These are phyloP conservation scores for Vigna hirtella DNA, from an alignment of 306 rosid species.

Conservation along the genomic window DNA sequence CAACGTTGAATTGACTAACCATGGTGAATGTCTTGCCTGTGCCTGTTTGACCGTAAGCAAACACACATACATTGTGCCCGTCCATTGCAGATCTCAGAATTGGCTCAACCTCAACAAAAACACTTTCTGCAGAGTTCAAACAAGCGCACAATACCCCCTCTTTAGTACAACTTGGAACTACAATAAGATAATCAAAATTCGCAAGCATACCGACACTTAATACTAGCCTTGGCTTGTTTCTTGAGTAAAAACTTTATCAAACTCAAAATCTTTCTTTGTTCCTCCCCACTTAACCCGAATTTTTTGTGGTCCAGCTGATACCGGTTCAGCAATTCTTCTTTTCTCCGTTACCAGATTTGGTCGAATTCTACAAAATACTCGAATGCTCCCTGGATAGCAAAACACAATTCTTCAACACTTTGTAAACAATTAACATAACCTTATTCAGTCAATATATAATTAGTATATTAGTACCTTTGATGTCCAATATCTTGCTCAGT, in stretches of 20 bases:
- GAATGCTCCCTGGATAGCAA: constrained; percentile 74
- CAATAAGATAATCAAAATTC: constrained; percentile 29
- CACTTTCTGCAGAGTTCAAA: constrained; percentile 64
- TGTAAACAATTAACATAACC: constrained; percentile 1
- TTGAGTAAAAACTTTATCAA: constrained; percentile 80
- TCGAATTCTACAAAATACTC: constrained; percentile 87
- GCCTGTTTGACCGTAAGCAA: constrained; percentile 96
- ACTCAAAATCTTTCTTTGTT: constrained; percentile 75
- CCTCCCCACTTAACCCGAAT: constrained; percentile 68
- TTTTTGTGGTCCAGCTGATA: constrained; percentile 69
- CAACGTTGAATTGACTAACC: constrained; percentile 60
- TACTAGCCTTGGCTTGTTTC: constrained; percentile 86
- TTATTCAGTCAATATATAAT: neutral
- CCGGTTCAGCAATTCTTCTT: constrained; percentile 60
- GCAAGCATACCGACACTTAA: constrained; percentile 29
- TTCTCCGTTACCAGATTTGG: constrained; percentile 58
- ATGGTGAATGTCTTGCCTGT: constrained; percentile 98
- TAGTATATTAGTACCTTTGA: constrained; percentile 66
- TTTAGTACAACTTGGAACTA: constrained; percentile 34
- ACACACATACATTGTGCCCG: constrained; percentile 87
- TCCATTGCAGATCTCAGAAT: constrained; percentile 87
- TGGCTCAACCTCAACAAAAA: constrained; percentile 89
- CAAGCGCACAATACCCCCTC: constrained; percentile 28
- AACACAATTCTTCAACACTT: constrained; percentile 36
- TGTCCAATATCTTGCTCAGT: constrained; percentile 82